Base-by-base conservation (phyloP, 2,329 filamentous ascomycete genomes). In the Diplodia scrobiculata region DNA sequence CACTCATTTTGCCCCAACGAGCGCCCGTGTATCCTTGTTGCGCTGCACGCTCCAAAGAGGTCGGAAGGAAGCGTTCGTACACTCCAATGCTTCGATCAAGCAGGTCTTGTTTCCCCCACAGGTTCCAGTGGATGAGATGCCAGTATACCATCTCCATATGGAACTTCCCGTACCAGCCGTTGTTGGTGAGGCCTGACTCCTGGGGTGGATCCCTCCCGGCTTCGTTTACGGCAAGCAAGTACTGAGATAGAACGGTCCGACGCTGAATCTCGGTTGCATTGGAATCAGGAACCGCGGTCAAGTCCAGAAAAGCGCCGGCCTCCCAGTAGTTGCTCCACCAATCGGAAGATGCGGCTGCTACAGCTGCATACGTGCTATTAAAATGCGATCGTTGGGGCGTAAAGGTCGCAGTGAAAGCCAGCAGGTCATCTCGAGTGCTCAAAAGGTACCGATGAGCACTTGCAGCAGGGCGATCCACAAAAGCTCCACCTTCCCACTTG, bases 91-190 rank as follows among this genome's bases (percentile, higher is more conserved):
- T 82, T 41, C 83, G 80, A 68, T 77, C 71, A 63, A 84, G 71
- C 1, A 84, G 73, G 13, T 76, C 71, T 72, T 79, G 81, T 59
- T 81, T 82, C 64, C 77, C 75, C 82, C 82, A 85, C 36, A 83
- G 77, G 29, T 79, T 79, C 73, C 84, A 85, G 52, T 84, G 83
- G 13, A 79, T 74, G 0, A 79, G 74, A 70, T 86, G 82, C 84
- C 84, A 86, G 64, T 84, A 76, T 25, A 79, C 74, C 83, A 85
- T 85, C 68, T 86, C 84, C 55, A 84, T 72, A 67, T 84, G 83
- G 68, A 85, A 84, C 65, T 86, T 85, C 14, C 83, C 83, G 67
- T 84, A 84, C 83, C 83, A 85, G 21, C 83, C 80, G 70, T 85
- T 77, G 69, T 84, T 85, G 11, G 82, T 81, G 6, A 85, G 76